These are phyloP conservation scores for Furcasterigmium furcatum DNA, from an alignment of 2,329 filamentous ascomycete genomes.

Conservation along the genomic window DNA sequence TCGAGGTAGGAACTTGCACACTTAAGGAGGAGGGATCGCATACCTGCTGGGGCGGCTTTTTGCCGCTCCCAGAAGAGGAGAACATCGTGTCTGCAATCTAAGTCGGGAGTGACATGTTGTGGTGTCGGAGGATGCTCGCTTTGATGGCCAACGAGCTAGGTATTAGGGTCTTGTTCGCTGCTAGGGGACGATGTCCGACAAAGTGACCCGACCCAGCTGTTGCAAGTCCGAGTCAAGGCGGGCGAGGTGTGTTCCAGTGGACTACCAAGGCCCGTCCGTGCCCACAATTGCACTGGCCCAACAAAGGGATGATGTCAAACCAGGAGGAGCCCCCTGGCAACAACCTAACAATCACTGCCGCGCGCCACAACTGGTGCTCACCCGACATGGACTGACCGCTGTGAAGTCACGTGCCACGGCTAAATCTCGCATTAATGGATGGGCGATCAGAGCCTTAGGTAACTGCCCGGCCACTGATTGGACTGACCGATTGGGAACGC, in stretches of 20 bases:
- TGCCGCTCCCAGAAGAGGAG: constrained; percentile 61
- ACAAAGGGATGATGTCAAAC: neutral
- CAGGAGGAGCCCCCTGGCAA: neutral
- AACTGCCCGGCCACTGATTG: too few relatives aligned
- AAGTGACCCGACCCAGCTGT: neutral
- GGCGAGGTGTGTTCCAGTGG: neutral
- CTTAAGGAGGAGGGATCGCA: constrained; percentile 19
- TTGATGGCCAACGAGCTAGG: neutral
- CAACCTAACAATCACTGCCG: neutral
- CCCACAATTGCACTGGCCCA: neutral
- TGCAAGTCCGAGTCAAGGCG: neutral
- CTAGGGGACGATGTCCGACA: neutral
- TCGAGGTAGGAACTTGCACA: constrained; percentile 5
- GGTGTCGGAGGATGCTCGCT: neutral
- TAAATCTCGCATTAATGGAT: too few relatives aligned
- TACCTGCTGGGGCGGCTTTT: constrained; percentile 73
- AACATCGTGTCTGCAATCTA: constrained; percentile 45
- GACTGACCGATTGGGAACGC: too few relatives aligned
- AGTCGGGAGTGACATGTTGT: constrained; percentile 1
- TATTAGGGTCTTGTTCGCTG: too few relatives aligned
- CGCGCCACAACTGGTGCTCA: too few relatives aligned
- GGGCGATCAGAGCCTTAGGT: too few relatives aligned
- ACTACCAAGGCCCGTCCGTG: neutral
- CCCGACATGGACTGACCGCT: too few relatives aligned
- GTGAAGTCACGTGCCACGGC: too few relatives aligned